A percentile compares a stretch with the other conserved stretches of the same genome.
phyloP scores from a whole-genome alignment of 257 asterid genomes.

The Plantago ovata region DNA sequence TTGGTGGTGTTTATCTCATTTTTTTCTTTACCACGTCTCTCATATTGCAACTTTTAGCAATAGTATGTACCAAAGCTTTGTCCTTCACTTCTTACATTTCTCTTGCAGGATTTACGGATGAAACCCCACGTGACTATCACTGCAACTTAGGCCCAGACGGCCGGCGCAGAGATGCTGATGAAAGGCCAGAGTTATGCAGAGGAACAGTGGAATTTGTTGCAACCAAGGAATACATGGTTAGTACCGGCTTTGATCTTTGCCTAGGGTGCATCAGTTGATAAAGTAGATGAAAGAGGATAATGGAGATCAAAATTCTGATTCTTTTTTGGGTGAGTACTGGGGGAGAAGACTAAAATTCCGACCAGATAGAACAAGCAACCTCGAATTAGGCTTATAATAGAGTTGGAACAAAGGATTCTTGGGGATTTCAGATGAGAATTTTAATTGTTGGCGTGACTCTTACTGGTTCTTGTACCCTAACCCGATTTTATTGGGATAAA shows the following conservation, averaged over 20 bases:
- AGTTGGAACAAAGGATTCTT: background rate
- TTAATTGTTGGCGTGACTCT: too few species aligned
- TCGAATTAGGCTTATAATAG: background rate
- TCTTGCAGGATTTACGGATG: conserved; percentile 85
- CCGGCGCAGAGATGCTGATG: conserved; percentile 99
- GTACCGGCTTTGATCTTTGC: conserved; percentile 24
- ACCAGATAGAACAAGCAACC: background rate
- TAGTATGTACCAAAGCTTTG: conserved; percentile 6
- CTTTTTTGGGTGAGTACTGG: too few species aligned
- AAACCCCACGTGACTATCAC: conserved; percentile 96
- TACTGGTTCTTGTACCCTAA: too few species aligned
- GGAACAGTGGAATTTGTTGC: conserved; percentile 99
- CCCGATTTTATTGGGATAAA: too few species aligned
- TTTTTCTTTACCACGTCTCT: conserved; percentile 17
- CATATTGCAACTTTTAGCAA: conserved; percentile 3
- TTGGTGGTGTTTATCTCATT: conserved; percentile 8
- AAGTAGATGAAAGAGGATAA: conserved; percentile 13
- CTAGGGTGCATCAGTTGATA: conserved; percentile 8
- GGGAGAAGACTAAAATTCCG: too few species aligned
- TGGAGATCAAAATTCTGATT: conserved; percentile 1
- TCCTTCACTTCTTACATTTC: conserved; percentile 1
- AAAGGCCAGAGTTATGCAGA: conserved; percentile 95
- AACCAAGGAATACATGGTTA: conserved; percentile 87
- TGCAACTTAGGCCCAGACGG: conserved; percentile 99
- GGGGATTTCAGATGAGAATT: too few species aligned